Evolutionary conservation across 257 asterid genomes (phyloP).

Genomic region (Solanum megistacrolobum): DNA sequence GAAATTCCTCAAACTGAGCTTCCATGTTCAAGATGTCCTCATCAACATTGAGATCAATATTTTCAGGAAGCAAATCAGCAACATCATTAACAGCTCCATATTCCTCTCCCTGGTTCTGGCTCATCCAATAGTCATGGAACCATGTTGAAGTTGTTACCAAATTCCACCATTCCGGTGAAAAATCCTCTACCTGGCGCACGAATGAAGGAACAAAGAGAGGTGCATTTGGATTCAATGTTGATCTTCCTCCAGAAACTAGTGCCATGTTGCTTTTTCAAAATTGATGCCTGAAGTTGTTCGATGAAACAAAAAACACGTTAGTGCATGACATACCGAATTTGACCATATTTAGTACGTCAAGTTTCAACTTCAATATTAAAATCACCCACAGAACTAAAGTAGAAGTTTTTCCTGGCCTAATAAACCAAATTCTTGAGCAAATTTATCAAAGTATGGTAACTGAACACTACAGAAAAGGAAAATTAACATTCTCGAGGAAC

Average conservation of each 20-base stretch:
- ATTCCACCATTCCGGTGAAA: slow-evolving; percentile 93
- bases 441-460: neutral
- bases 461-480: neutral
- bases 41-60: slow-evolving; percentile 68
- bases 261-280: slow-evolving; percentile 37
- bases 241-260: slow-evolving; percentile 69
- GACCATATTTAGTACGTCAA: neutral
- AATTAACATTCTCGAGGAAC: neutral
- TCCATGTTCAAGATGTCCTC: slow-evolving; percentile 81
- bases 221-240: slow-evolving; percentile 76
- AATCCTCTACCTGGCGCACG: slow-evolving; percentile 84
- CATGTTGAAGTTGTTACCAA: slow-evolving; percentile 71
- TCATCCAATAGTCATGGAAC: slow-evolving; percentile 79
- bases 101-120: slow-evolving; percentile 60
- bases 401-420: neutral
- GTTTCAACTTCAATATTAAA: neutral
- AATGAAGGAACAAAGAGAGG: slow-evolving; percentile 70
- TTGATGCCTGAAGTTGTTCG: neutral
- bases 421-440: neutral
- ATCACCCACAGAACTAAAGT: neutral
- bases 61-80: slow-evolving; percentile 58
- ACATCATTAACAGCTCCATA: slow-evolving; percentile 16
- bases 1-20: slow-evolving; percentile 81
- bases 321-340: neutral
- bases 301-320: neutral